Conservation (phyloP, 176 grass and related monocot species). For the Triticum timopheevii region DNA sequence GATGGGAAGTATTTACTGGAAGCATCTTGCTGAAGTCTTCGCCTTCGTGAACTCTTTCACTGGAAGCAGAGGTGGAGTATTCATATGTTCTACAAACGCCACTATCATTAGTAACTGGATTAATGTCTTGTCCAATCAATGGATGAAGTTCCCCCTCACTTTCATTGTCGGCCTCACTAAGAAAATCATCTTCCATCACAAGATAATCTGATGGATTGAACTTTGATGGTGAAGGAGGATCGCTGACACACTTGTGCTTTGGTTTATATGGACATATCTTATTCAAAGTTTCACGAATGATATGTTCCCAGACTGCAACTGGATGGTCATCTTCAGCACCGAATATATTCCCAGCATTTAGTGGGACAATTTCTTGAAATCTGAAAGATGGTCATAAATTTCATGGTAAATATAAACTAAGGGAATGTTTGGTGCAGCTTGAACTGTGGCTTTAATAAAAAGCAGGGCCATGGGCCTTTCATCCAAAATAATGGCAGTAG, state of each 20-base stretch:
- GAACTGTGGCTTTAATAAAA: neutral
- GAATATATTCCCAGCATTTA: slow-evolving; percentile 83
- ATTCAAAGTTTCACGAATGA: slow-evolving; percentile 79
- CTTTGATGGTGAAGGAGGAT: slow-evolving; percentile 65
- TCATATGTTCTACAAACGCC: neutral
- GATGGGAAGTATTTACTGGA: slow-evolving; percentile 18
- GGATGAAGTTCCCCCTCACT: slow-evolving; percentile 50
- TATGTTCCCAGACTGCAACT: slow-evolving; percentile 68
- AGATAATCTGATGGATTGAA: slow-evolving; percentile 54
- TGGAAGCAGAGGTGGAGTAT: neutral
- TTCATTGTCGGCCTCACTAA: slow-evolving; percentile 47
- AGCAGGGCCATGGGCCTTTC: neutral
- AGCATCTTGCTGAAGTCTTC: slow-evolving; percentile 14
- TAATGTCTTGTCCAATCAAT: slow-evolving; percentile 25
- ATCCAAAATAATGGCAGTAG: neutral
- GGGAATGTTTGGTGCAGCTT: neutral
- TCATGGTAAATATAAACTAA: slow-evolving; percentile 30
- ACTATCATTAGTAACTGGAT: slow-evolving; percentile 12
- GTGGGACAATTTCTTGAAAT: slow-evolving; percentile 84
- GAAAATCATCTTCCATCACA: slow-evolving; percentile 47
- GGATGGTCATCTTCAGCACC: slow-evolving; percentile 65
- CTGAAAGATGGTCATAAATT: slow-evolving; percentile 50
- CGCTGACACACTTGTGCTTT: slow-evolving; percentile 53
- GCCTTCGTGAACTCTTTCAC: neutral
- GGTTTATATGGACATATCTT: slow-evolving; percentile 43